A percentile compares a stretch with the other conserved stretches of the same genome.
These are phyloP conservation scores for Spathaspora arborariae DNA, from an alignment of 805 yeast genomes.

Conservation along the genomic window DNA sequence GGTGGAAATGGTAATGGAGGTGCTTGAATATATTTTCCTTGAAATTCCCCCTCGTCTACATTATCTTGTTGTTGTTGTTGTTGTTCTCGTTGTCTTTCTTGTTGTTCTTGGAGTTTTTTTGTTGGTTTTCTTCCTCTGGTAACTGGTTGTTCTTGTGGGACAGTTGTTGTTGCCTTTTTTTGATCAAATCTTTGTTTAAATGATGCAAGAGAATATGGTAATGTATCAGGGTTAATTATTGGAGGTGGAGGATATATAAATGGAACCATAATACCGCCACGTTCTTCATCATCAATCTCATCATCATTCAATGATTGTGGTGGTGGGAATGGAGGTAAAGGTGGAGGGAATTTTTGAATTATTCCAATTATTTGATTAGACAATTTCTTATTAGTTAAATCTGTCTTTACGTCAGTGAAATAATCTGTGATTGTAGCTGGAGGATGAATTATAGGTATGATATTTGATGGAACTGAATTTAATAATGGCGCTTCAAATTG, in stretches of 20 bases:
- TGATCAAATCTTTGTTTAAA: constrained; percentile 7
- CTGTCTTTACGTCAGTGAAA: constrained; percentile 28
- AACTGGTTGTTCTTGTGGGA: background rate
- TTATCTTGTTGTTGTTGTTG: background rate
- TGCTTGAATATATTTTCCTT: constrained; percentile 11
- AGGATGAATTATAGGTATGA: constrained; percentile 32
- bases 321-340: constrained; percentile 38
- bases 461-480: constrained; percentile 35
- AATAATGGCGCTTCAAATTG: constrained; percentile 16
- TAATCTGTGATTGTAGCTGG: constrained; percentile 30
- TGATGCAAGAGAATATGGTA: constrained; percentile 20
- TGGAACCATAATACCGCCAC: constrained; percentile 38
- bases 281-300: constrained; percentile 3
- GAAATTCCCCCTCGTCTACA: background rate
- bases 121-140: constrained; percentile 4
- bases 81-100: background rate
- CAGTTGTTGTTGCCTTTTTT: background rate
- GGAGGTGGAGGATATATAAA: constrained; percentile 44
- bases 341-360: constrained; percentile 34
- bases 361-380: constrained; percentile 20
- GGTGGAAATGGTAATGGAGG: constrained; percentile 47
- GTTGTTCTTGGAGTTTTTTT: constrained; percentile 2
- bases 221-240: constrained; percentile 15
- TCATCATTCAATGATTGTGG: constrained; percentile 5
- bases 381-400: constrained; percentile 11